These are phyloP conservation scores for Citropsis articulata DNA, from an alignment of 345 rosid genomes.

Conservation along the genomic window DNA sequence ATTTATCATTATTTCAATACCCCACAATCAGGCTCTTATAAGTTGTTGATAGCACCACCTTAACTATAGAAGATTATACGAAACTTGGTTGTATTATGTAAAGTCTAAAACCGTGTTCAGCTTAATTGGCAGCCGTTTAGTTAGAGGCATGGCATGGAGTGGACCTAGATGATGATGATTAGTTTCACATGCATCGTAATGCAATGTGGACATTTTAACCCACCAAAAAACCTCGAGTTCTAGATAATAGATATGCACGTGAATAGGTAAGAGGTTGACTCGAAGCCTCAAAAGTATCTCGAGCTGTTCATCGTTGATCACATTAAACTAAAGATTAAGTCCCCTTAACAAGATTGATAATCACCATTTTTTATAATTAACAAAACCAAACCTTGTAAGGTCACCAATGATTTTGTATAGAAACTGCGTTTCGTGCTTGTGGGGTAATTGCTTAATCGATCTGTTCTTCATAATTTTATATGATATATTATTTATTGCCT, in stretches of 20 bases:
- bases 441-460: constrained; percentile 14
- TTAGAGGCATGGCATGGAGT: not conserved
- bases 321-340: not conserved
- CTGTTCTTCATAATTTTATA: not conserved
- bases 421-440: constrained; percentile 19
- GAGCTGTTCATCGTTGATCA: not conserved
- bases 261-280: constrained; percentile 9
- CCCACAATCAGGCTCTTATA: not conserved
- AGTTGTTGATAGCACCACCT: not conserved
- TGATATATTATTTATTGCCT: not conserved
- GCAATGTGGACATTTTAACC: constrained; percentile 13
- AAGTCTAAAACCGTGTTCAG: not conserved
- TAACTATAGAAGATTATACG: not conserved
- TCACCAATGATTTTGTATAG: constrained; percentile 1
- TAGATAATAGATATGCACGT: constrained; percentile 3
- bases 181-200: constrained; percentile 27
- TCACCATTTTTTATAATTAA: not conserved
- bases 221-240: constrained; percentile 9
- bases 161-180: constrained; percentile 1
- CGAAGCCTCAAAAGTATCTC: not conserved
- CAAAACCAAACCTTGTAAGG: not conserved
- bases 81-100: not conserved
- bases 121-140: not conserved
- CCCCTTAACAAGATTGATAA: not conserved
- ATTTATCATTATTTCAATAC: not conserved